Conservation (phyloP, 306 rosid genomes). For the Quercus glauca region DNA sequence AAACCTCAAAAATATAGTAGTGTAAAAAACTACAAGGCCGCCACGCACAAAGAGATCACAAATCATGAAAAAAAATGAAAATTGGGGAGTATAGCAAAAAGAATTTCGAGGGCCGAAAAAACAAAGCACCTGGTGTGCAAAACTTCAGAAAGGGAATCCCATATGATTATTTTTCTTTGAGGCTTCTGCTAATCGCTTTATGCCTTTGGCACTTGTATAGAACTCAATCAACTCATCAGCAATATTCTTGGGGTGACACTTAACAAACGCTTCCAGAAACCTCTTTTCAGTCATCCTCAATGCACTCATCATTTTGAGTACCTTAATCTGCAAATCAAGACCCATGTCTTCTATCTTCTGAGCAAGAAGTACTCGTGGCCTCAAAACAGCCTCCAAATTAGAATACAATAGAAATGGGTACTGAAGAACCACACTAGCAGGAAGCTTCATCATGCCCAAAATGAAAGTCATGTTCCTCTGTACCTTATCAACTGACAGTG, state of each 20-base stretch:
- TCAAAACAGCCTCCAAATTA: slow-evolving; percentile 63
- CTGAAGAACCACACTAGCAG: slow-evolving; percentile 30
- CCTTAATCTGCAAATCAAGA: slow-evolving; percentile 23
- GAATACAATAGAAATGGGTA: slow-evolving; percentile 48
- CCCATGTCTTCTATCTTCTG: slow-evolving; percentile 61
- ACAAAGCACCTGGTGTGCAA: not conserved
- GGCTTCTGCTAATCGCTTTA: slow-evolving; percentile 63
- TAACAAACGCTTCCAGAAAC: slow-evolving; percentile 46
- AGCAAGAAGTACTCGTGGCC: slow-evolving; percentile 56
- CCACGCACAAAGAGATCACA: not conserved
- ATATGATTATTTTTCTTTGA: slow-evolving; percentile 35
- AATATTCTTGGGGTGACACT: slow-evolving; percentile 46
- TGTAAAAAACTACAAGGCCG: not conserved
- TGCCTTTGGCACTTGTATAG: slow-evolving; percentile 50
- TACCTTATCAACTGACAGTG: slow-evolving; percentile 72
- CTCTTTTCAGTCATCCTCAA: slow-evolving; percentile 71
- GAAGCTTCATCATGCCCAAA: no score
- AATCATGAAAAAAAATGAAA: not conserved
- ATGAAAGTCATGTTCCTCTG: slow-evolving; percentile 66
- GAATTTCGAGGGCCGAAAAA: not conserved
- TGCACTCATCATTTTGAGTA: slow-evolving; percentile 25
- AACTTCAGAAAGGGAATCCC: slow-evolving; percentile 69
- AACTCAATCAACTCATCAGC: slow-evolving; percentile 58
- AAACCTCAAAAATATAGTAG: not conserved
- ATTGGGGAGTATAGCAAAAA: not conserved